These are phyloP conservation scores for Exophiala xenobiotica DNA, from an alignment of 2,329 filamentous ascomycete genomes.

Conservation along the genomic window DNA sequence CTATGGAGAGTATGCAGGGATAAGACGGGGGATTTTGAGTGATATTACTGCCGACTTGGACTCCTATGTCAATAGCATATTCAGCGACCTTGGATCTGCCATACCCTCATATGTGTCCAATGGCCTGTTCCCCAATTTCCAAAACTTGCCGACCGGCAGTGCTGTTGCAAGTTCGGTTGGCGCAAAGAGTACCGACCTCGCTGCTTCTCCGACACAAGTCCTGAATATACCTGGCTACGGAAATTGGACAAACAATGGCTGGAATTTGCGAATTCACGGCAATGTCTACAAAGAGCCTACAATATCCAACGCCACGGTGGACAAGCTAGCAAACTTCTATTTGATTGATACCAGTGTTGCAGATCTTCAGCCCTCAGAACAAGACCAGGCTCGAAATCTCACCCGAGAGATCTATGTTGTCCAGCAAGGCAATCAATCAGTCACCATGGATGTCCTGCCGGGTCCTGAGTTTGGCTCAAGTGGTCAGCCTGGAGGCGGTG, in stretches of 20 bases:
- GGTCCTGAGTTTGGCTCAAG: slow-evolving; percentile 56
- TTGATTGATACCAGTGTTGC: slow-evolving; percentile 64
- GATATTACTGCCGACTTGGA: slow-evolving; percentile 45
- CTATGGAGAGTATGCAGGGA: slow-evolving; percentile 42
- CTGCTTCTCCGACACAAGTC: slow-evolving; percentile 65
- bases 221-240: slow-evolving; percentile 69
- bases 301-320: slow-evolving; percentile 62
- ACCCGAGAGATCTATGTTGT: slow-evolving; percentile 73
- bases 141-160: slow-evolving; percentile 62
- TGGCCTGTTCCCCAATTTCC: slow-evolving; percentile 67
- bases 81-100: slow-evolving; percentile 54
- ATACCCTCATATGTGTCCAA: slow-evolving; percentile 62
- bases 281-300: slow-evolving; percentile 80
- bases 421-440: slow-evolving; percentile 64
- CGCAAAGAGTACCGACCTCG: slow-evolving; percentile 58
- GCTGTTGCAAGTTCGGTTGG: slow-evolving; percentile 62
- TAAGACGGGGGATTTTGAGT: slow-evolving; percentile 52
- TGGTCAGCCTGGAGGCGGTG: slow-evolving; percentile 49
- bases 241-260: slow-evolving; percentile 77
- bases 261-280: slow-evolving; percentile 74
- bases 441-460: slow-evolving; percentile 63
- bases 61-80: slow-evolving; percentile 35
- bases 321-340: slow-evolving; percentile 69
- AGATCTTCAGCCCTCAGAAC: slow-evolving; percentile 58
- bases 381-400: slow-evolving; percentile 69